Percentiles rank a stretch among this genome's conserved stretches.
phyloP scores from a whole-genome alignment of 164 flowering plant genomes.

The Vitis labrusca region DNA sequence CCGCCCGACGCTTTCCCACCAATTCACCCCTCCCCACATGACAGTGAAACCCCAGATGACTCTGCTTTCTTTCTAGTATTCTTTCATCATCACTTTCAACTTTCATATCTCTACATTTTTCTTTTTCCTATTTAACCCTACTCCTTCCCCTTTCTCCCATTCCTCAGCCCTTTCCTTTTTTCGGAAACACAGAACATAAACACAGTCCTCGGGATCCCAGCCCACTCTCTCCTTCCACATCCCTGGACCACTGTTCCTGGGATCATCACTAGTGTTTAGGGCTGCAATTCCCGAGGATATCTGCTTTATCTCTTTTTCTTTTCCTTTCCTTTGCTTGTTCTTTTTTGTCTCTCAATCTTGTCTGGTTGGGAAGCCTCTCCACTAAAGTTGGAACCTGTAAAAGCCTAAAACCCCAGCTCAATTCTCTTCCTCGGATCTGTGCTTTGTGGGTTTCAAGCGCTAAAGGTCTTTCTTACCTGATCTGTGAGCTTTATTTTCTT shows the following conservation, averaged over 20 bases:
- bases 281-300: conserved; percentile 33
- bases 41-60: conserved; percentile 12
- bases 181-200: not conserved
- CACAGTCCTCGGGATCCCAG: conserved; percentile 24
- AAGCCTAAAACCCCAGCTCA: not conserved
- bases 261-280: not conserved
- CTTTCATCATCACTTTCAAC: conserved; percentile 2
- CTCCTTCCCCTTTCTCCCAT: conserved; percentile 24
- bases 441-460: conserved; percentile 1
- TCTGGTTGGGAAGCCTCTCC: not conserved
- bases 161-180: conserved; percentile 16
- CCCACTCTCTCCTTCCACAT: conserved; percentile 14
- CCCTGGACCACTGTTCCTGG: not conserved
- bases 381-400: not conserved
- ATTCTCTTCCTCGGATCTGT: not conserved
- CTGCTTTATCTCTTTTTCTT: not conserved
- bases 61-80: not conserved
- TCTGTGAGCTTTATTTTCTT: conserved; percentile 16
- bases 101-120: not conserved
- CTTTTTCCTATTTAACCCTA: conserved; percentile 25
- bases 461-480: conserved; percentile 10
- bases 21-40: conserved; percentile 38
- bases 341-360: not conserved
- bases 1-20: conserved; percentile 39
- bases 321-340: not conserved